Evolutionary conservation across 192 early-diverging fungal genomes (phyloP), one percentile per base, ranked within the genome.

Genomic region (Chytriomyces sp.): DNA sequence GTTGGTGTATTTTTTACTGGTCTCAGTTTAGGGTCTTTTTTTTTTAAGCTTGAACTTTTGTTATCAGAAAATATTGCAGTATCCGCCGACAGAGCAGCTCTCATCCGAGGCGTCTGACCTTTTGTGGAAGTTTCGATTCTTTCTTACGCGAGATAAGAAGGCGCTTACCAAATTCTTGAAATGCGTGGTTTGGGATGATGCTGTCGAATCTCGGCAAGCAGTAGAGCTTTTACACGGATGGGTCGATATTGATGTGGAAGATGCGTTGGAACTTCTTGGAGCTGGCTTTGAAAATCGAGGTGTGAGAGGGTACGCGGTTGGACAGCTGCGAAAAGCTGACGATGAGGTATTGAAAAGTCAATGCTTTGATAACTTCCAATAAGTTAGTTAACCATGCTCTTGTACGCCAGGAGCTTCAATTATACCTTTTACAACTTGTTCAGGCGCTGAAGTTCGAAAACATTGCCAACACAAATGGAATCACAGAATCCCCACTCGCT

Each of bases 71-170:
- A 96, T 99, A 49, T 83, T 98, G 75, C 80, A 90, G 77, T 98
- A 97, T 79, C 95, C 98, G 45, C 96, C 97, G 0, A 94, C 96
- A 3, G 90, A 97, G 66, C 81, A 82, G 43, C 83, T 99, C 13
- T 92, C 91, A 0, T 88, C 89, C 43, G 92, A 93, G 67, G 95
- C 97, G 77, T 97, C 97, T 78, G 95, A 99, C 74, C 75, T 96
- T n/a, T 82, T 98, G 26, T 99, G 98, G 98, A 98, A 97, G 77
- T 99, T 96, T 81, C 87, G 98, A 66, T 98, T 94, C 70, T 96
- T 97, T 75, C 84, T 99, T 53, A 94, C 96, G 24, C 82, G 93
- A 24, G 96, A 99, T 85, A 97, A 96, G 72, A 92, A 93, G 85
- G 97, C 98, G 0, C 84, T 98, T 64, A 98, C 98, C 62, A 99